phyloP scores from a whole-genome alignment of 108 stramenopile genomes.

The Nitzschia palea region DNA sequence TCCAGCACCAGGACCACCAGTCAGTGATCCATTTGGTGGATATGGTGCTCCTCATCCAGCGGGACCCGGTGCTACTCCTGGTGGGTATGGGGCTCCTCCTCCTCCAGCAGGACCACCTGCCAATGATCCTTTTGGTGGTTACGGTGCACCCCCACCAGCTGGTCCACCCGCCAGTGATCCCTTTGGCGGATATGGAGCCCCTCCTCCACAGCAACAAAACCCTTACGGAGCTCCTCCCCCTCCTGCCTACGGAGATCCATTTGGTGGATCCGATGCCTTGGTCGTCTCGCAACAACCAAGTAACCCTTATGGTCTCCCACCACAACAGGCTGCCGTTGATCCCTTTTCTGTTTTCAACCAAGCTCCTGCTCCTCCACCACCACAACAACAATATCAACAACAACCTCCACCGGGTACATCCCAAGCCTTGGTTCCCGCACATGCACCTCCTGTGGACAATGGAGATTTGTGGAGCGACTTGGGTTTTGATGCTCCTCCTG shows the following conservation, averaged over 20 bases:
- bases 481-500: slow-evolving; percentile 50
- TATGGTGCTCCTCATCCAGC: slow-evolving; percentile 16
- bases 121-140: slow-evolving; percentile 31
- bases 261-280: slow-evolving; percentile 44
- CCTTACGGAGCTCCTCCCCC: slow-evolving; percentile 34
- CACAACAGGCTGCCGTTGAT: slow-evolving; percentile 39
- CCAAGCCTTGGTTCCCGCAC: slow-evolving; percentile 21
- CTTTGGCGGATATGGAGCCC: slow-evolving; percentile 29
- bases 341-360: slow-evolving; percentile 59
- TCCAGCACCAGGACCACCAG: slow-evolving; percentile 3
- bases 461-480: slow-evolving; percentile 75
- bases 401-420: no score
- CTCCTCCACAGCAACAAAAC: slow-evolving; percentile 18
- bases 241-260: slow-evolving; percentile 8
- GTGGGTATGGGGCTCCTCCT: slow-evolving; percentile 10
- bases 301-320: slow-evolving; percentile 46
- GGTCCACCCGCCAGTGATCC: slow-evolving; percentile 18
- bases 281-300: slow-evolving; percentile 55
- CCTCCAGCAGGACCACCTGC: slow-evolving; percentile 12
- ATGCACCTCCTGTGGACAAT: slow-evolving; percentile 10
- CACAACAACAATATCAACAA: slow-evolving; percentile 6
- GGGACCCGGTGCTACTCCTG: slow-evolving; percentile 2
- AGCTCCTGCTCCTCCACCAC: slow-evolving; percentile 46
- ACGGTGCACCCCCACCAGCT: slow-evolving; percentile 22
- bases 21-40: slow-evolving; percentile 31